Percentiles rank a stretch among this genome's conserved stretches.
Conservation (phyloP, 2,329 filamentous ascomycete species). For the Colletotrichum limetticola region DNA sequence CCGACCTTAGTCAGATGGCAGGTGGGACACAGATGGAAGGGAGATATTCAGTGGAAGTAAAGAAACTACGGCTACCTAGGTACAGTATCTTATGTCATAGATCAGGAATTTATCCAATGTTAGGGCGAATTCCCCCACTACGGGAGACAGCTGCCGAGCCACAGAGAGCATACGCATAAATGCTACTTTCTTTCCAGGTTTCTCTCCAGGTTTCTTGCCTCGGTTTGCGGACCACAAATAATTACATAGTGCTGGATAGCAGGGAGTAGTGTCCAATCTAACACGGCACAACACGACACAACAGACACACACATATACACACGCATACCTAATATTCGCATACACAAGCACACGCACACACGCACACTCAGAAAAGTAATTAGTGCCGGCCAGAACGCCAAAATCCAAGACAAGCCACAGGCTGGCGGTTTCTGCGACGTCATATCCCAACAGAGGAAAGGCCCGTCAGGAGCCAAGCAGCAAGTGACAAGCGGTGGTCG, state of each 20-base stretch:
- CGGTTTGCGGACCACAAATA: not conserved
- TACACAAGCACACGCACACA: not conserved
- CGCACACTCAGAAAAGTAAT: not conserved
- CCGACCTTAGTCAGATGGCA: not conserved
- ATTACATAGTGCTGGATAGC: not conserved
- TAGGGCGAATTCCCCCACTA: slow-evolving; percentile 9
- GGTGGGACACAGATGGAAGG: not conserved
- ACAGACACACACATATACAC: not conserved
- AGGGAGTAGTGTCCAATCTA: not conserved
- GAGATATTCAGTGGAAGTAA: not conserved
- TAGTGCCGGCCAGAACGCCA: not conserved
- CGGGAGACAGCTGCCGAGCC: slow-evolving; percentile 15
- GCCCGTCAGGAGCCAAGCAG: slow-evolving; percentile 1
- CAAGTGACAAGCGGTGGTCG: slow-evolving; percentile 20
- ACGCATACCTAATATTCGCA: too few species aligned
- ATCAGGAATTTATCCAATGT: not conserved
- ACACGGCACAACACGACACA: not conserved
- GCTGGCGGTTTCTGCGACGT: slow-evolving; percentile 19
- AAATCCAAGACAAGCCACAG: slow-evolving; percentile 19
- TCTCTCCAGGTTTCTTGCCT: not conserved
- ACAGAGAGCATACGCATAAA: not conserved
- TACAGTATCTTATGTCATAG: not conserved
- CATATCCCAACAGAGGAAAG: slow-evolving; percentile 25
- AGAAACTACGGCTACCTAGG: not conserved
- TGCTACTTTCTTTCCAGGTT: slow-evolving; percentile 3